These are phyloP conservation scores for Amanita molliuscula DNA, from an alignment of 768 basidiomycete genomes.

Conservation along the genomic window DNA sequence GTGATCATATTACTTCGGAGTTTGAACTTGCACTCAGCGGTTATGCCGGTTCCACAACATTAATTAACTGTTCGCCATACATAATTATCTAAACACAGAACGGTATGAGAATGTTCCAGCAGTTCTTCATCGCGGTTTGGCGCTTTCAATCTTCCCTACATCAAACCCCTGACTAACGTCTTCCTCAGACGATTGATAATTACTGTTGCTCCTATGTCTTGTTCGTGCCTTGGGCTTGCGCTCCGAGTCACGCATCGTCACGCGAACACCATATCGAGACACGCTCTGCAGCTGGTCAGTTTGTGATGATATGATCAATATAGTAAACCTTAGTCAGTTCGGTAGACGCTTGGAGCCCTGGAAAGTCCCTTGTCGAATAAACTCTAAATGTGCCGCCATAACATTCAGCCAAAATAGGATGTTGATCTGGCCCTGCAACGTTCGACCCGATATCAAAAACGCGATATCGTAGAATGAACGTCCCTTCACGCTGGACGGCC, in stretches of 20 bases:
- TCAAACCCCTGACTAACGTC: not conserved
- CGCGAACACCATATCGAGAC: slow-evolving; percentile 29
- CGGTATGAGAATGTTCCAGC: too few species aligned
- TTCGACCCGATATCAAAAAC: slow-evolving; percentile 49
- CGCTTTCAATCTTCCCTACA: not conserved
- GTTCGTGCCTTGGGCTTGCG: slow-evolving; percentile 27
- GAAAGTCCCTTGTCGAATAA: slow-evolving; percentile 68
- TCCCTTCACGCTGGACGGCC: slow-evolving; percentile 56
- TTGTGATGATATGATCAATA: not conserved
- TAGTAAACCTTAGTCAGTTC: slow-evolving; percentile 51
- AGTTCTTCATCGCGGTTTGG: not conserved
- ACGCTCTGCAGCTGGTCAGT: slow-evolving; percentile 15
- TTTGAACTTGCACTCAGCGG: not conserved
- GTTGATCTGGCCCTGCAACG: slow-evolving; percentile 16
- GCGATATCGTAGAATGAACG: slow-evolving; percentile 63
- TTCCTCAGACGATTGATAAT: slow-evolving; percentile 5
- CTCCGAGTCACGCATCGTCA: slow-evolving; percentile 29
- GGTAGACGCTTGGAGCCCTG: slow-evolving; percentile 58
- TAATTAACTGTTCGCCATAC: too few species aligned
- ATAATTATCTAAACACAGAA: too few species aligned
- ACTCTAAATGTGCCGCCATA: slow-evolving; percentile 60
- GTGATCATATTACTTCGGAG: not conserved
- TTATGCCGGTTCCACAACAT: not conserved
- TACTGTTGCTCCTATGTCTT: slow-evolving; percentile 1
- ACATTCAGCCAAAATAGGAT: slow-evolving; percentile 48